Conservation (phyloP, 2,329 filamentous ascomycete genomes). For the Penicillium expansum region DNA sequence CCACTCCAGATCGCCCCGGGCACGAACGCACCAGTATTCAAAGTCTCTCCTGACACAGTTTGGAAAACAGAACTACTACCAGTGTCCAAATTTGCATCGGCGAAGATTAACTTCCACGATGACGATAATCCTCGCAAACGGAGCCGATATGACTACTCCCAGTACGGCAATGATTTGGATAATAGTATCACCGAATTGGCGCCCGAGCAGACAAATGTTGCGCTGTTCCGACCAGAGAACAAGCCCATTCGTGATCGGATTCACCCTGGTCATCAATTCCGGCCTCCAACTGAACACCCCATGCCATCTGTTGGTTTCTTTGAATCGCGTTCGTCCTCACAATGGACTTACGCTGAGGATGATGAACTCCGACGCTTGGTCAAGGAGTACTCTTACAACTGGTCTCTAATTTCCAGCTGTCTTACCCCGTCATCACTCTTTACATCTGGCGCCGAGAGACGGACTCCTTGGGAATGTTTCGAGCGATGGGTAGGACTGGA, state of each 20-base stretch:
- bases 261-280: constrained; percentile 87
- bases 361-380: constrained; percentile 83
- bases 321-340: constrained; percentile 78
- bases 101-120: constrained; percentile 69
- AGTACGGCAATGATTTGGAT: constrained; percentile 67
- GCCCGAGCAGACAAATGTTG: constrained; percentile 72
- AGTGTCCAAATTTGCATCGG: constrained; percentile 81
- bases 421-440: constrained; percentile 72
- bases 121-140: constrained; percentile 68
- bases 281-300: constrained; percentile 82
- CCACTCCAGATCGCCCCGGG: constrained; percentile 56
- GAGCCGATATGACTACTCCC: constrained; percentile 77
- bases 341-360: constrained; percentile 88
- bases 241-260: constrained; percentile 85
- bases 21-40: constrained; percentile 56
- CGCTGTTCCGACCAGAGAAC: constrained; percentile 85
- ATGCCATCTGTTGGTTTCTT: constrained; percentile 93
- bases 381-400: constrained; percentile 94
- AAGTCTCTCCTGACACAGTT: constrained; percentile 64
- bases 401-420: constrained; percentile 87
- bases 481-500: constrained; percentile 94
- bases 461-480: constrained; percentile 98
- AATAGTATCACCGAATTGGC: constrained; percentile 52
- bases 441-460: constrained; percentile 79
- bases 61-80: constrained; percentile 78